Evolutionary conservation across 441 rosid species (phyloP), one percentile per base, ranked within the genome.

Genomic region (Pelargonium australe): DNA sequence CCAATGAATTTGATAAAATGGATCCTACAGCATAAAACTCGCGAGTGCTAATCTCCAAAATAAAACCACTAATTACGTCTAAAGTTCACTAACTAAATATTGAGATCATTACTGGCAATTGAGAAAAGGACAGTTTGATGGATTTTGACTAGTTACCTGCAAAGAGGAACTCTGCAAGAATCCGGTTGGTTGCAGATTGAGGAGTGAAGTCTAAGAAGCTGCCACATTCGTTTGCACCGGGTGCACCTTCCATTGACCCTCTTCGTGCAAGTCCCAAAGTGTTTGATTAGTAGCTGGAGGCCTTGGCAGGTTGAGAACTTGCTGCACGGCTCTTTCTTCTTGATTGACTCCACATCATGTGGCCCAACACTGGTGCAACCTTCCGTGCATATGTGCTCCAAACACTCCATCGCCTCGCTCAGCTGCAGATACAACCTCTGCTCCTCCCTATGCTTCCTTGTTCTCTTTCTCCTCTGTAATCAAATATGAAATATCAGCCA

Each of bases 151-250:
- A 66, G 20, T 76, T 84, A 92, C 98, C 96, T 82, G 91, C 98
- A 92, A 61, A 92, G 96, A 28, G 98, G 98, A 55, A 92, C 93
- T 17, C 78, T 73, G 80, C 98, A 92, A 67, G 81, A 81, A 58
- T 86, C 88, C 0, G 76, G 72, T 11, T 82, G 86, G 65, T 90
- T 90, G 53, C 98, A 92, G 7, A 87, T 80, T 0, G 88, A 88
- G 23, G 96, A 78, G 79, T 92, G 98, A 67, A 92, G 91, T 73
- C 89, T 82, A 14, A 92, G 83, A 31, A 92, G 93, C 79, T 92
- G 96, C 92, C 93, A 83, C 95, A 92, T 87, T 73, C 95, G 63
- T 76, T 90, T 92, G 72, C 98, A 92, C 34, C 94, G 82, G 1
- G 81, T 68, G 81, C 98, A 92, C 37, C 90, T 84, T 44, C 86